These are phyloP conservation scores for Kuraishia borneana DNA, from an alignment of 805 yeast species.

Conservation along the genomic window DNA sequence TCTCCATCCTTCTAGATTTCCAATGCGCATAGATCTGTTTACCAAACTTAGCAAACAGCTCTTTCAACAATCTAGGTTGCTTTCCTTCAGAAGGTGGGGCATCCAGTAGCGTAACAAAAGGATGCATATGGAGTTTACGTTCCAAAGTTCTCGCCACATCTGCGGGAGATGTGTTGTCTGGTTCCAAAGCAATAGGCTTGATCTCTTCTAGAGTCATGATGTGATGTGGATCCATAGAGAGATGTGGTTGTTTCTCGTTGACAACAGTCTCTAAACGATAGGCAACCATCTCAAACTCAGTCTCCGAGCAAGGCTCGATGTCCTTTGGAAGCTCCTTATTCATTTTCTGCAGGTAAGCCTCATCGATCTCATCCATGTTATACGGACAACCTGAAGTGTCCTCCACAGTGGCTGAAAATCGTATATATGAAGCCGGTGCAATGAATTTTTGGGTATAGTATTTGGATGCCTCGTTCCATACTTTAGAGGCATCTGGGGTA, in stretches of 20 bases:
- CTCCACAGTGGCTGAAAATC: slow-evolving; percentile 91
- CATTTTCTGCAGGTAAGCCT: slow-evolving; percentile 40
- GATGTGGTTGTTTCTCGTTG: slow-evolving; percentile 76
- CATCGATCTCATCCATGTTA: slow-evolving; percentile 86
- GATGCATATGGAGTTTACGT: slow-evolving; percentile 40
- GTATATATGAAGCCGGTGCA: slow-evolving; percentile 72
- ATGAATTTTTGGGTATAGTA: slow-evolving; percentile 59
- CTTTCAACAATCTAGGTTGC: slow-evolving; percentile 31
- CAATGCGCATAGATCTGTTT: slow-evolving; percentile 67
- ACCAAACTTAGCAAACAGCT: slow-evolving; percentile 51
- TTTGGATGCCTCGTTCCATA: slow-evolving; percentile 68
- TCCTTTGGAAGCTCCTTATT: slow-evolving; percentile 22
- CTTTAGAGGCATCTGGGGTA: slow-evolving; percentile 86
- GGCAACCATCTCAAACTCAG: slow-evolving; percentile 75
- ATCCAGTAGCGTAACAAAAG: slow-evolving; percentile 51
- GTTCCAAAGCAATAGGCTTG: slow-evolving; percentile 33
- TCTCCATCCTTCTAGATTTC: slow-evolving; percentile 58
- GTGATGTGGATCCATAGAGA: slow-evolving; percentile 75
- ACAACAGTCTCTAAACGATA: slow-evolving; percentile 66
- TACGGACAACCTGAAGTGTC: slow-evolving; percentile 82
- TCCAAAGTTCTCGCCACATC: slow-evolving; percentile 48
- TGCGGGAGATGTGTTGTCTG: slow-evolving; percentile 37
- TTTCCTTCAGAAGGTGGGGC: slow-evolving; percentile 25
- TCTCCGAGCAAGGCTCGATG: slow-evolving; percentile 44
- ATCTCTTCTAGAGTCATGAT: slow-evolving; percentile 63